Evolutionary conservation across 2,329 filamentous ascomycete species (phyloP).

Genomic region (Gnomoniopsis sp.): DNA sequence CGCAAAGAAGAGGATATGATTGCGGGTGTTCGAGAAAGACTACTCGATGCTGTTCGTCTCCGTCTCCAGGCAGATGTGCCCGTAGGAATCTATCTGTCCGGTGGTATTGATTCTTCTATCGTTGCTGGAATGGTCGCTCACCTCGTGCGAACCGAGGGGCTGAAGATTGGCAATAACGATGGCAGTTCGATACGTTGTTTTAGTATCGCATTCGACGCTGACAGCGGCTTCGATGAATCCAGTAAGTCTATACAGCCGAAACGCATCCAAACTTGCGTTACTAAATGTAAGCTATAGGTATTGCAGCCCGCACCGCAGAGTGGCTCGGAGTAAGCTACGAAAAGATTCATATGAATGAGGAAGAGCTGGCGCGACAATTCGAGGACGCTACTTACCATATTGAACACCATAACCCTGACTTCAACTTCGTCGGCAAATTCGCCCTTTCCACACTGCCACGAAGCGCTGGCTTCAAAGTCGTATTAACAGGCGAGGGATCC

Average conservation of each 20-base stretch:
- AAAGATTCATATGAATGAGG: slow-evolving; percentile 27
- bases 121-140: slow-evolving; percentile 54
- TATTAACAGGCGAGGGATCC: slow-evolving; percentile 49
- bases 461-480: slow-evolving; percentile 47
- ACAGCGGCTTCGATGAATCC: slow-evolving; percentile 46
- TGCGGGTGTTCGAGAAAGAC: slow-evolving; percentile 41
- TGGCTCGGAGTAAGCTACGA: slow-evolving; percentile 29
- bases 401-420: slow-evolving; percentile 37
- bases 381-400: slow-evolving; percentile 28
- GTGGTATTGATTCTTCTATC: slow-evolving; percentile 55
- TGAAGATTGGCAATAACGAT: slow-evolving; percentile 41
- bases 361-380: slow-evolving; percentile 27
- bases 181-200: slow-evolving; percentile 36
- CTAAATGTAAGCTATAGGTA: slow-evolving; percentile 16
- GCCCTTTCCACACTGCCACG: slow-evolving; percentile 43
- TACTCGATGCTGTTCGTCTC: slow-evolving; percentile 50
- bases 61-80: slow-evolving; percentile 56
- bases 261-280: not conserved
- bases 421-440: slow-evolving; percentile 50
- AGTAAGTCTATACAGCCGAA: not conserved
- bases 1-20: slow-evolving; percentile 49
- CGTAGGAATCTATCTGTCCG: slow-evolving; percentile 53
- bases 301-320: slow-evolving; percentile 30
- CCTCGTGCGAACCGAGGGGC: slow-evolving; percentile 43
- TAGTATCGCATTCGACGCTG: slow-evolving; percentile 48